Evolutionary conservation across 2,329 filamentous ascomycete species (phyloP), one percentile per base, ranked within the genome.

Genomic region (Neonectria punicea): DNA sequence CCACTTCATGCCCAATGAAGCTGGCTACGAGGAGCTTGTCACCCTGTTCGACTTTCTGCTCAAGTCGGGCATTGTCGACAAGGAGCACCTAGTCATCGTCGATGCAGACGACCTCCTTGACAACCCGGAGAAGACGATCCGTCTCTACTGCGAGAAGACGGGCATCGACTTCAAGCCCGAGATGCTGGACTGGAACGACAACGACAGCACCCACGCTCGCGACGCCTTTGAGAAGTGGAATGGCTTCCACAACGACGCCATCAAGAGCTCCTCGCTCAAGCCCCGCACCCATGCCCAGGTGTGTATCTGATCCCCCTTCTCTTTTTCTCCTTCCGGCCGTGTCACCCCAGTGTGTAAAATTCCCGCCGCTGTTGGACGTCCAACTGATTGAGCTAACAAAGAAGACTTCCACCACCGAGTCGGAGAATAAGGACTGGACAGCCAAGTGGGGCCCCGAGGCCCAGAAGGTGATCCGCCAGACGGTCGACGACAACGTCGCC

Each of bases 91-190:
- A 70, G 97, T 94, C 67, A 90, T 98, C 57, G 83, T 99, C 53
- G 95, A 99, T 75, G 96, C 95, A 20, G 96, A 99, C 74, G 96
- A 98, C 76, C 85, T 98, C 73, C 89, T 99, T 14, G 93, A 98
- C 77, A 87, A 93, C 69, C 96, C 95, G 0, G 87, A 90, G 65
- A 87, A 86, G 53, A 90, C 92, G 68, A 89, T 98, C 68, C 82
- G 89, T 73, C 88, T 89, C 11, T 98, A 94, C 81, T 98, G 95
- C 83, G 86, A 89, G 70, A 91, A 90, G 71, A 92, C 94, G 14
- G 93, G 91, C 28, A 85, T 98, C 65, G 87, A 92, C 16, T 99
- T 91, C 79, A 83, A 83, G 49, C 87, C 89, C 0, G 83, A 87
- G 14, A 97, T 98, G 94, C 84, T 99, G 67, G 85, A 87, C 63